These are phyloP conservation scores for Xerocomus minutiporus DNA, from an alignment of 1,284 basidiomycete species.

Conservation along the genomic window DNA sequence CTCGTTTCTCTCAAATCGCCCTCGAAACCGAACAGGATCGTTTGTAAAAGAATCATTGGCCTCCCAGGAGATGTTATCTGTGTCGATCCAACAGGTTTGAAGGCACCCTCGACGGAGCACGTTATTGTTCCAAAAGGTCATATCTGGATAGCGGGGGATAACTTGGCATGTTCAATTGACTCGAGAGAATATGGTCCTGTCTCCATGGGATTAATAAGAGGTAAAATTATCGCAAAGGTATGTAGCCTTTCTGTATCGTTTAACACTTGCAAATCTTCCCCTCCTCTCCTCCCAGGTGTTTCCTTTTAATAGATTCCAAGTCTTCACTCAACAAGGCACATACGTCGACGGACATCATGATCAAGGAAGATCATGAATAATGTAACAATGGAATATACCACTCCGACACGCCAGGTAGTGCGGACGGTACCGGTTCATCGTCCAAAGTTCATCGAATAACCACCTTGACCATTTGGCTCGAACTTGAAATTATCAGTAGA, in stretches of 20 bases:
- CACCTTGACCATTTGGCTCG: constrained; percentile 85
- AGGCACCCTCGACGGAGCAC: constrained; percentile 61
- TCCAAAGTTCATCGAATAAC: constrained; percentile 88
- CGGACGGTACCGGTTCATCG: constrained; percentile 29
- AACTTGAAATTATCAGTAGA: constrained; percentile 96
- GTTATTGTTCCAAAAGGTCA: constrained; percentile 77
- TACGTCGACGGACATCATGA: constrained; percentile 38
- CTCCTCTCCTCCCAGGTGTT: constrained; percentile 42
- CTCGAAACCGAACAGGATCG: constrained; percentile 58
- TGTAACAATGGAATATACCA: neutral
- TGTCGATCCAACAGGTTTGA: constrained; percentile 74
- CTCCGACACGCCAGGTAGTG: too few relatives aligned
- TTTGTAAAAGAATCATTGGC: constrained; percentile 91
- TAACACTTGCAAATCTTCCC: neutral
- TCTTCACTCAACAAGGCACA: constrained; percentile 48
- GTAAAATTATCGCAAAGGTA: constrained; percentile 75
- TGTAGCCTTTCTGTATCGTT: constrained; percentile 20
- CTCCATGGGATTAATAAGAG: constrained; percentile 76
- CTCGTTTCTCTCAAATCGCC: constrained; percentile 78
- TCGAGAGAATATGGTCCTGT: constrained; percentile 91
- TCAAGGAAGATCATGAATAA: neutral
- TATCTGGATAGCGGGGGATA: constrained; percentile 94
- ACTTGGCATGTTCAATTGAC: constrained; percentile 78
- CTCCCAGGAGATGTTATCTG: constrained; percentile 87
- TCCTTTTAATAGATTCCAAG: constrained; percentile 43